Conservation (phyloP, 495 filamentous ascomycete species). For the Jackrogersella multiformis region DNA sequence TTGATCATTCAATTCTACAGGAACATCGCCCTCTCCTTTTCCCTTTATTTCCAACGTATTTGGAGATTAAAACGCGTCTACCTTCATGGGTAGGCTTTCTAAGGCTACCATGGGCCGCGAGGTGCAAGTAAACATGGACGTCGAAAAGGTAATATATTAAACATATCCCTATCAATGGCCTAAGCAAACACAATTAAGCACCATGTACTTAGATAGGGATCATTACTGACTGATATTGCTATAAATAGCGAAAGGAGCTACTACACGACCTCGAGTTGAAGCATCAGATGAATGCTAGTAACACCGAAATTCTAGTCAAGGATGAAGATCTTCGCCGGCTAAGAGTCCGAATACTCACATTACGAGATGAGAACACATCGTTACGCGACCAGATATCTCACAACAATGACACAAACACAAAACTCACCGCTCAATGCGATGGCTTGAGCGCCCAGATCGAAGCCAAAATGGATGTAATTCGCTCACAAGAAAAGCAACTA, state of each 20-base stretch:
- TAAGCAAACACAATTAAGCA: neutral
- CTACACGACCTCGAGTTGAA: constrained; percentile 68
- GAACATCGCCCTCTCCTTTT: neutral
- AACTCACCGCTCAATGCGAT: constrained; percentile 65
- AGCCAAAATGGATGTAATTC: constrained; percentile 62
- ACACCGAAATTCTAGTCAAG: constrained; percentile 68
- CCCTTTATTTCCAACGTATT: neutral
- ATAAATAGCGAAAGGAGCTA: constrained; percentile 45
- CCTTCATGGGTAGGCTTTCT: constrained; percentile 39
- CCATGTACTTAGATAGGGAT: neutral
- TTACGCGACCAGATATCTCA: constrained; percentile 51
- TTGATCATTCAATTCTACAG: neutral
- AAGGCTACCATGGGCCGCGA: constrained; percentile 40
- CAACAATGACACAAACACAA: constrained; percentile 66
- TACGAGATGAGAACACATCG: constrained; percentile 70
- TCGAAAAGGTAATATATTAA: constrained; percentile 49
- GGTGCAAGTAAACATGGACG: constrained; percentile 53
- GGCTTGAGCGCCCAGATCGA: constrained; percentile 68
- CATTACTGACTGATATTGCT: constrained; percentile 18
- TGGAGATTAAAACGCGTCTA: constrained; percentile 31
- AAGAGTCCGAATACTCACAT: constrained; percentile 70
- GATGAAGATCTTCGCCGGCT: constrained; percentile 73
- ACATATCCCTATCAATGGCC: neutral
- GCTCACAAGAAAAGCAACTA: constrained; percentile 64
- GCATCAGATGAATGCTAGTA: constrained; percentile 67